A percentile compares a stretch with the other conserved stretches of the same genome.
Conservation (phyloP, 139 green algal species). For the Dunaliella sp. region DNA sequence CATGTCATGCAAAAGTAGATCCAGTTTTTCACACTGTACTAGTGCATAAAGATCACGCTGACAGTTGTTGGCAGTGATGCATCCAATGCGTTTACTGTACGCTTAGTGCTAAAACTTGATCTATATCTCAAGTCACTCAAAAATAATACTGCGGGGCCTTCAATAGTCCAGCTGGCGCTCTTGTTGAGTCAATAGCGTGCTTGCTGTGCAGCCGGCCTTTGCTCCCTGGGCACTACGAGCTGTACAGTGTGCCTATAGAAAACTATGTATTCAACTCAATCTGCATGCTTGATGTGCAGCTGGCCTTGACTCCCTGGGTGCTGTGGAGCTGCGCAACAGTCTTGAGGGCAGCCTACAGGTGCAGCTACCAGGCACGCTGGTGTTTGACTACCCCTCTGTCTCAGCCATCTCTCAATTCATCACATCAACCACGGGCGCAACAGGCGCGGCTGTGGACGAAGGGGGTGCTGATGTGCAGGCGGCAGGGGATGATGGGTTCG, state of each 20-base stretch:
- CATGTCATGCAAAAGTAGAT: too few relatives aligned
- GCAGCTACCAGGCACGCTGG: constrained; percentile 71
- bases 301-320: constrained; percentile 75
- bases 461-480: not conserved
- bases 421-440: not conserved
- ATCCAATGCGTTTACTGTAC: too few relatives aligned
- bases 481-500: not conserved
- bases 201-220: not conserved
- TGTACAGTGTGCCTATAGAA: constrained; percentile 1
- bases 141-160: not conserved
- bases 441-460: not conserved
- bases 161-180: not conserved
- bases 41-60: too few relatives aligned
- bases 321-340: constrained; percentile 70
- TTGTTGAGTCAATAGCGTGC: not conserved
- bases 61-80: too few relatives aligned
- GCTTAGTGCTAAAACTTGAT: too few relatives aligned
- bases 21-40: too few relatives aligned
- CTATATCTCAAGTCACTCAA: not conserved
- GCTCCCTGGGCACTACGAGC: not conserved
- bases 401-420: constrained; percentile 22
- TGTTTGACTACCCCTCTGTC: constrained; percentile 85
- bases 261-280: constrained; percentile 7
- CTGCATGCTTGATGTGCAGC: constrained; percentile 66
- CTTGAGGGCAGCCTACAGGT: constrained; percentile 56